phyloP scores from a whole-genome alignment of 2,329 filamentous ascomycete species.

The Zymoseptoria passerinii region DNA sequence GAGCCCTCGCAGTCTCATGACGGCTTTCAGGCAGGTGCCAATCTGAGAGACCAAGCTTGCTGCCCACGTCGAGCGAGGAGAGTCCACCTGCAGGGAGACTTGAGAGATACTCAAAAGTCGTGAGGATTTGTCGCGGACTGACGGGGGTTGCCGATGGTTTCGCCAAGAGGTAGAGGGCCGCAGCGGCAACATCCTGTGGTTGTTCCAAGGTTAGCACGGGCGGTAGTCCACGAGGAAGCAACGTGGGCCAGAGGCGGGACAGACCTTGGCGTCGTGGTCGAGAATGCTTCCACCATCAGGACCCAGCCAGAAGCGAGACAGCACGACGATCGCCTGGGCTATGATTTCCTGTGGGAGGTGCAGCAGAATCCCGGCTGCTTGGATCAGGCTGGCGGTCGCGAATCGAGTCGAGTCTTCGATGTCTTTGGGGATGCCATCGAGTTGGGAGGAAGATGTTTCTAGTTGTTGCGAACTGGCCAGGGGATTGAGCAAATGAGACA shows the following conservation, averaged over 20 bases:
- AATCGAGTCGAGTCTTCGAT: constrained; percentile 65
- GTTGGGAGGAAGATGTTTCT: constrained; percentile 47
- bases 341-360: constrained; percentile 78
- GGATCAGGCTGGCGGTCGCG: constrained; percentile 63
- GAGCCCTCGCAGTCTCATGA: constrained; percentile 57
- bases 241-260: constrained; percentile 2
- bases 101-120: constrained; percentile 74
- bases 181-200: constrained; percentile 68
- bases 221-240: neutral
- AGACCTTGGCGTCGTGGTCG: constrained; percentile 46
- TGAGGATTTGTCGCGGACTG: constrained; percentile 70
- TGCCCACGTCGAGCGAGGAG: constrained; percentile 15
- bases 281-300: constrained; percentile 42
- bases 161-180: constrained; percentile 68
- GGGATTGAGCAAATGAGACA: constrained; percentile 54
- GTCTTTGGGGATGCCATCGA: constrained; percentile 53
- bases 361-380: constrained; percentile 71
- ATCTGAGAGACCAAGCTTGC: constrained; percentile 6
- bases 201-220: neutral
- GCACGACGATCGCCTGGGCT: constrained; percentile 72
- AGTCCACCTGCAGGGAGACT: constrained; percentile 51
- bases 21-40: constrained; percentile 61
- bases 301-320: constrained; percentile 72
- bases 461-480: constrained; percentile 66
- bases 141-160: constrained; percentile 74